These are phyloP conservation scores for Populus ilicifolia DNA, from an alignment of 345 rosid genomes.

Conservation along the genomic window DNA sequence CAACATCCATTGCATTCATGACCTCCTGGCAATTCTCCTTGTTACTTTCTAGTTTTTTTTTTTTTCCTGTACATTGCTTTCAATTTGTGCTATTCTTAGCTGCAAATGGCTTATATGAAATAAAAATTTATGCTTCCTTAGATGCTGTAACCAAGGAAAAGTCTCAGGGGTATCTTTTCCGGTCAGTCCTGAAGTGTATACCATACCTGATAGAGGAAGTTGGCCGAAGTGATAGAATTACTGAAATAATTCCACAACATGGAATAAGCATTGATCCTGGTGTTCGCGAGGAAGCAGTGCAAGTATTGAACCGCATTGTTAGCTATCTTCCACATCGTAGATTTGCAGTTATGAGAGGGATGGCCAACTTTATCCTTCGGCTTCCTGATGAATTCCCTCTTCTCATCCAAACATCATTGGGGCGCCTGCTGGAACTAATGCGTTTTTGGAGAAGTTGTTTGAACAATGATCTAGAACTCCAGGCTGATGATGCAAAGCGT, in stretches of 20 bases:
- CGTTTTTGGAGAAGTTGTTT: constrained; percentile 97
- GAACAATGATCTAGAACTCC: constrained; percentile 56
- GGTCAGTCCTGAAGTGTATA: constrained; percentile 92
- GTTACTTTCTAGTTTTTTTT: neutral
- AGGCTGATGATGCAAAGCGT: constrained; percentile 45
- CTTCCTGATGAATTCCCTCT: constrained; percentile 99
- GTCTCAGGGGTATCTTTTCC: constrained; percentile 91
- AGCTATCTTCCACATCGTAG: constrained; percentile 90
- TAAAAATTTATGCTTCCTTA: constrained; percentile 33
- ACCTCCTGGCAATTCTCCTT: neutral
- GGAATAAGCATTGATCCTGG: constrained; percentile 98
- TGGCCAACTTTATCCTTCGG: constrained; percentile 87
- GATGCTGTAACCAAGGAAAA: constrained; percentile 97
- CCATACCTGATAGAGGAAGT: constrained; percentile 96
- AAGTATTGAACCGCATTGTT: constrained; percentile 87
- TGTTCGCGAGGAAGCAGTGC: constrained; percentile 98
- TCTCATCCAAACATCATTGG: constrained; percentile 91
- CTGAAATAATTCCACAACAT: constrained; percentile 98
- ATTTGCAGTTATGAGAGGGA: constrained; percentile 95
- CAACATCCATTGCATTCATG: neutral
- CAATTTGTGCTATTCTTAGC: constrained; percentile 12
- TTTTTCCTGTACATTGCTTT: neutral
- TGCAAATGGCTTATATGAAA: constrained; percentile 6
- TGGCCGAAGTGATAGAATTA: constrained; percentile 92
- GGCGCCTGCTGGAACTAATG: constrained; percentile 92